Conservation (phyloP, 768 basidiomycete genomes). For the Saitozyma podzolica region DNA sequence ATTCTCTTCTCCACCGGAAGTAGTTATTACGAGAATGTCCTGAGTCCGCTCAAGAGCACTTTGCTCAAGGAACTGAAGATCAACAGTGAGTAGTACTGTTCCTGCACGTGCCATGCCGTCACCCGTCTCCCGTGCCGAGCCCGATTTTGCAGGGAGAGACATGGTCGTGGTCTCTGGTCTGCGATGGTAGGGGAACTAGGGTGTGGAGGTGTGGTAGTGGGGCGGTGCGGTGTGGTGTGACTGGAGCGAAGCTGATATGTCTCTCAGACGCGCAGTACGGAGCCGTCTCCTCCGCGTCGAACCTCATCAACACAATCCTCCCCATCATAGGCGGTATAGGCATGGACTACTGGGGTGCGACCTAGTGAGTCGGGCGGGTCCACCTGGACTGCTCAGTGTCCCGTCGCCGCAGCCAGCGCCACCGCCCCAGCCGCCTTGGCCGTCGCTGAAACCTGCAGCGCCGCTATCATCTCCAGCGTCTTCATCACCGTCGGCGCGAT, state of each 20-base stretch:
- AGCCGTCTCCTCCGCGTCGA: slow-evolving; percentile 41
- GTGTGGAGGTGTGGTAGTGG: neutral
- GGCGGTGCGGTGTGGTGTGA: slow-evolving; percentile 1
- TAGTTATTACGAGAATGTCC: slow-evolving; percentile 19
- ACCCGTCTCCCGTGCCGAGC: neutral
- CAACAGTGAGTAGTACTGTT: slow-evolving; percentile 31
- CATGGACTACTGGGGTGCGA: slow-evolving; percentile 51
- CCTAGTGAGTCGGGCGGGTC: slow-evolving; percentile 25
- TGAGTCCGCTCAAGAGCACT: slow-evolving; percentile 36
- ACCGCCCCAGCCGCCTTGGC: neutral
- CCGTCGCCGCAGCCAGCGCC: neutral
- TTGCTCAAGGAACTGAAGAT: slow-evolving; percentile 30
- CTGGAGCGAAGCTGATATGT: no score
- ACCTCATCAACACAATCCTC: slow-evolving; percentile 48
- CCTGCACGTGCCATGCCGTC: no score
- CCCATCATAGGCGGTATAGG: slow-evolving; percentile 49
- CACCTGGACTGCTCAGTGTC: neutral
- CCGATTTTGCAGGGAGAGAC: no score
- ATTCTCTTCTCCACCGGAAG: slow-evolving; percentile 40
- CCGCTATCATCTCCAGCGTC: slow-evolving; percentile 36
- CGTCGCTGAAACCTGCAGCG: slow-evolving; percentile 14
- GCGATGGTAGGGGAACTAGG: no score
- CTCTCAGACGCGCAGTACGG: slow-evolving; percentile 44
- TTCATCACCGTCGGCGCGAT: slow-evolving; percentile 45
- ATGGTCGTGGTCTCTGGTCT: no score